Conservation (phyloP, 345 rosid genomes). For the Punica granatum region DNA sequence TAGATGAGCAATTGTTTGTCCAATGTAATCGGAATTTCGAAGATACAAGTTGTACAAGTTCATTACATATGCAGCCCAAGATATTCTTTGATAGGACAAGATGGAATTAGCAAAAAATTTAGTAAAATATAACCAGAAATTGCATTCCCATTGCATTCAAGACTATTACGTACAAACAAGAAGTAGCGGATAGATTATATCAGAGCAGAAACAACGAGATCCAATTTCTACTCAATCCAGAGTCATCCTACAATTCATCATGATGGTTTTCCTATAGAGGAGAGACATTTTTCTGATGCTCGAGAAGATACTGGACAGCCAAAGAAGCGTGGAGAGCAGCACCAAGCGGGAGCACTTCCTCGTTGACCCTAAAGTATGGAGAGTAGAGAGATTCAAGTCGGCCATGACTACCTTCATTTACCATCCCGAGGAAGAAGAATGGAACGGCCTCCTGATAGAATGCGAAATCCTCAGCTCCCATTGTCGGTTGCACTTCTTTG, state of each 20-base stretch:
- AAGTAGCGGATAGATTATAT: background rate
- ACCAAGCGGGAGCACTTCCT: constrained; percentile 69
- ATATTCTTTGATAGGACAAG: too few relatives aligned
- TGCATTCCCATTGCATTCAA: constrained; percentile 17
- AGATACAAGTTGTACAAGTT: too few relatives aligned
- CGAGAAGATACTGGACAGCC: constrained; percentile 51
- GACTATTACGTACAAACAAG: constrained; percentile 13
- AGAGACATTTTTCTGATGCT: constrained; percentile 15
- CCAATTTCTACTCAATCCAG: too few relatives aligned
- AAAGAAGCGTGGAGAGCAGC: constrained; percentile 88
- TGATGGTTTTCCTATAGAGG: constrained; percentile 15
- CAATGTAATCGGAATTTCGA: too few relatives aligned
- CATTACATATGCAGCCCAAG: too few relatives aligned
- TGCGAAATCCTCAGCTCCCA: constrained; percentile 86
- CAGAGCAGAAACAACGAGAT: background rate
- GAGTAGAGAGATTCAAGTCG: constrained; percentile 37
- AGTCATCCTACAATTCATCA: constrained; percentile 50
- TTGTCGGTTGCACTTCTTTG: constrained; percentile 49
- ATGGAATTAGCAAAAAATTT: too few relatives aligned
- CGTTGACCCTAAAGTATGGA: constrained; percentile 57
- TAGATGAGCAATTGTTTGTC: too few relatives aligned
- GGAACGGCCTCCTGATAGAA: constrained; percentile 76
- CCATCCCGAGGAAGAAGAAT: constrained; percentile 65
- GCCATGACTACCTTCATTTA: constrained; percentile 24
- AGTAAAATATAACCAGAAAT: too few relatives aligned